These are phyloP conservation scores for Saitozyma podzolica DNA, from an alignment of 768 basidiomycete species.

Conservation along the genomic window DNA sequence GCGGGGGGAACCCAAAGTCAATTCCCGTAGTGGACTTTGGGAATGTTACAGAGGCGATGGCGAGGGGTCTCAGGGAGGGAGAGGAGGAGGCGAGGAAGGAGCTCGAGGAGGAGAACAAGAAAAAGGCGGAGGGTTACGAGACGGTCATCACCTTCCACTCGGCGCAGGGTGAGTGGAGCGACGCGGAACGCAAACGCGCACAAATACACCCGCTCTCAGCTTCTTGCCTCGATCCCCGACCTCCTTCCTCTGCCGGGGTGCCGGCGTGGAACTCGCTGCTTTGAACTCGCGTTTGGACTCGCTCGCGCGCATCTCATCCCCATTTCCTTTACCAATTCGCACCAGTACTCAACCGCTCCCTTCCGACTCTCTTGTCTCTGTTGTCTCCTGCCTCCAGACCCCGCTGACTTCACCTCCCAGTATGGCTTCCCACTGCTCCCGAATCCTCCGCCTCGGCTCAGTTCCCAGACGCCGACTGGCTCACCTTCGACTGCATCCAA, in stretches of 20 bases:
- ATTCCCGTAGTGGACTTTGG: slow-evolving; percentile 10
- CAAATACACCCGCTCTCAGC: too few relatives aligned
- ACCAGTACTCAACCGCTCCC: too few relatives aligned
- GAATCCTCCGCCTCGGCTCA: slow-evolving; percentile 6
- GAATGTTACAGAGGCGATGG: slow-evolving; percentile 13
- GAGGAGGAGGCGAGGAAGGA: slow-evolving; percentile 1
- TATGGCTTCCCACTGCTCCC: slow-evolving; percentile 14
- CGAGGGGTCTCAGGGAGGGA: slow-evolving; percentile 14
- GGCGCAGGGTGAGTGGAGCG: background rate
- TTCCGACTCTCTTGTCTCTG: too few relatives aligned
- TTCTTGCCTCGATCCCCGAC: too few relatives aligned
- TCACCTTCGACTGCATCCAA: slow-evolving; percentile 16
- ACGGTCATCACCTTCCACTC: slow-evolving; percentile 14
- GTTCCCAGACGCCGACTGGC: slow-evolving; percentile 24
- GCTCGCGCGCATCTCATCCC: too few relatives aligned
- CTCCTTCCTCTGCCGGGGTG: too few relatives aligned
- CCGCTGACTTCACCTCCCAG: background rate
- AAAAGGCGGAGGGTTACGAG: background rate
- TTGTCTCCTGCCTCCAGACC: too few relatives aligned
- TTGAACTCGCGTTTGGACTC: too few relatives aligned
- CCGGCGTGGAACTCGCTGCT: too few relatives aligned
- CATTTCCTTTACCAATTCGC: too few relatives aligned
- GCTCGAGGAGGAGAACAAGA: background rate
- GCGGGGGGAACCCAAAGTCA: background rate
- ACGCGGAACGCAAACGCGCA: too few relatives aligned